A percentile compares a stretch with the other conserved stretches of the same genome.
Conservation (phyloP, 257 asterid species). For the Przewalskia tangutica region DNA sequence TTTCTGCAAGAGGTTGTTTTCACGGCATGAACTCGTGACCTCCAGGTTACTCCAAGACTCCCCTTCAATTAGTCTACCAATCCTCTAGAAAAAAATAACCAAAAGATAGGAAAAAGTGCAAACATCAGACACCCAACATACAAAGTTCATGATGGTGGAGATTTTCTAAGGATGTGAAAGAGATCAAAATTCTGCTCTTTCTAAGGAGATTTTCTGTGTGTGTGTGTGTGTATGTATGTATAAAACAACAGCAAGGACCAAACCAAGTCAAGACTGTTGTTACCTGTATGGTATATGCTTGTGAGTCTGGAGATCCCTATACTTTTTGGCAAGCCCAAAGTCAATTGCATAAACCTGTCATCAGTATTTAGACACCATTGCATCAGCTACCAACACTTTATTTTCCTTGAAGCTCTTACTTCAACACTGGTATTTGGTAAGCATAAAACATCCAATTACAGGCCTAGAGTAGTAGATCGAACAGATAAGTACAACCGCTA, state of each 20-base stretch:
- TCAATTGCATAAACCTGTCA: conserved; percentile 34
- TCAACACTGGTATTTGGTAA: not conserved
- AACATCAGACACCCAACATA: not conserved
- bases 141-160: not conserved
- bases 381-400: not conserved
- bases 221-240: not conserved
- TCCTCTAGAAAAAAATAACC: not conserved
- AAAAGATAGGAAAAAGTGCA: not conserved
- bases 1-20: too few species aligned
- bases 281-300: conserved; percentile 44
- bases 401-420: not conserved
- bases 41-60: too few species aligned
- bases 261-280: not conserved
- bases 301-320: conserved; percentile 38
- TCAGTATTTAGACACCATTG: not conserved
- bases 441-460: not conserved
- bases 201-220: too few species aligned
- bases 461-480: not conserved
- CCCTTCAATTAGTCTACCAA: too few species aligned
- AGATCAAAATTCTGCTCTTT: not conserved
- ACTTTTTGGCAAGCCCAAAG: conserved; percentile 41
- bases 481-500: not conserved
- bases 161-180: not conserved
- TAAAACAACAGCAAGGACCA: not conserved
- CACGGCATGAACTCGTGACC: too few species aligned